A percentile compares a stretch with the other conserved stretches of the same genome.
phyloP scores from a whole-genome alignment of 805 yeast genomes.

The Saccharomyces cerevisiae region DNA sequence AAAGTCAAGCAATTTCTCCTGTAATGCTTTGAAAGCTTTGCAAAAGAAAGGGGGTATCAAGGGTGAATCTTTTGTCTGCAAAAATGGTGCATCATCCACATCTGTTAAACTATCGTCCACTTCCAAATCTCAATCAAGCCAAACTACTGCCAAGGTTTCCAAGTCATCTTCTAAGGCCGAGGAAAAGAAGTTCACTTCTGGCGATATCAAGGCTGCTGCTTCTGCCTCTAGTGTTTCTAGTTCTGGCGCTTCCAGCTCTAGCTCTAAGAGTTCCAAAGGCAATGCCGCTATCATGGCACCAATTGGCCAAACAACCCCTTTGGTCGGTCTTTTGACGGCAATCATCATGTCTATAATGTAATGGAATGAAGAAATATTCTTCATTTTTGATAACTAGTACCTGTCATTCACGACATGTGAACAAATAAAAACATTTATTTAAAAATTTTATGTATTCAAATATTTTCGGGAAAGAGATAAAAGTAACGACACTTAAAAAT shows the following conservation, averaged over 20 bases:
- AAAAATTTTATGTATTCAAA: not conserved
- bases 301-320: not conserved
- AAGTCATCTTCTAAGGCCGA: slow-evolving; percentile 37
- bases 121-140: slow-evolving; percentile 22
- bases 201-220: slow-evolving; percentile 18
- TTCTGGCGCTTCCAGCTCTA: slow-evolving; percentile 2
- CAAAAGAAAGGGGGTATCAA: slow-evolving; percentile 74
- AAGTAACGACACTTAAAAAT: not conserved
- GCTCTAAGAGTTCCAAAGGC: slow-evolving; percentile 17
- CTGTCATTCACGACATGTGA: not conserved
- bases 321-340: slow-evolving; percentile 2
- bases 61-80: slow-evolving; percentile 81
- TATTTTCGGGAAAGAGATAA: not conserved
- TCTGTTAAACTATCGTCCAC: slow-evolving; percentile 33
- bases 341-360: not conserved
- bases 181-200: slow-evolving; percentile 11
- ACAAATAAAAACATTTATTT: not conserved
- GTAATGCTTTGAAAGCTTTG: slow-evolving; percentile 64
- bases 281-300: slow-evolving; percentile 20
- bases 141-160: slow-evolving; percentile 27
- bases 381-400: not conserved
- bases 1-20: slow-evolving; percentile 62
- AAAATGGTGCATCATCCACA: slow-evolving; percentile 49
- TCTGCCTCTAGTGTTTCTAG: not conserved
- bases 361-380: not conserved